Percentiles rank a stretch among this genome's conserved stretches.
Conservation (phyloP, 768 basidiomycete species). For the Pisolithus marmoratus region DNA sequence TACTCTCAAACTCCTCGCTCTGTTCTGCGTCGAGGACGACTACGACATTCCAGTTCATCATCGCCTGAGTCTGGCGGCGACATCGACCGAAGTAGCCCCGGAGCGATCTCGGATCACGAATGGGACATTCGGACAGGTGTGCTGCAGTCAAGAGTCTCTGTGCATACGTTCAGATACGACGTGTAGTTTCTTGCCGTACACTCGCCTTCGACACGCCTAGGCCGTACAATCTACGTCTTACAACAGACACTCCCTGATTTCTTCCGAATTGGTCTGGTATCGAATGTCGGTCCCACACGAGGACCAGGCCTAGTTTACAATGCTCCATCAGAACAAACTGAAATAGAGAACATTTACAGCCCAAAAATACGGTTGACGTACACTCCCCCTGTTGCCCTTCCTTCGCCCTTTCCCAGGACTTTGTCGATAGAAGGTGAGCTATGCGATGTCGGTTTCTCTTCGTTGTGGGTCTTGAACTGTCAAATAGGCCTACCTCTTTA, state of each 20-base stretch:
- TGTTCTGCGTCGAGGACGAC: background rate
- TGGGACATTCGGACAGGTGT: slow-evolving; percentile 76
- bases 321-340: slow-evolving; percentile 22
- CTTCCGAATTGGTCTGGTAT: slow-evolving; percentile 61
- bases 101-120: slow-evolving; percentile 55
- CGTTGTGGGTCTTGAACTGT: slow-evolving; percentile 1
- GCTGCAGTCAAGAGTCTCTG: slow-evolving; percentile 8
- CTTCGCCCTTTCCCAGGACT: slow-evolving; percentile 63
- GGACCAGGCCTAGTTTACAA: slow-evolving; percentile 22
- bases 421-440: slow-evolving; percentile 63
- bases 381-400: slow-evolving; percentile 61
- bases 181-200: slow-evolving; percentile 4
- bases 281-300: slow-evolving; percentile 45
- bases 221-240: slow-evolving; percentile 64
- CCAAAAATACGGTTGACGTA: slow-evolving; percentile 58
- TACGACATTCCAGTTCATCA: background rate
- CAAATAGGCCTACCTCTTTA: slow-evolving; percentile 63
- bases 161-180: slow-evolving; percentile 28
- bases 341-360: slow-evolving; percentile 53
- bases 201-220: slow-evolving; percentile 28
- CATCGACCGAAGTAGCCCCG: slow-evolving; percentile 4
- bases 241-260: slow-evolving; percentile 68
- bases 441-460: background rate
- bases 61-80: slow-evolving; percentile 9
- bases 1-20: slow-evolving; percentile 14